These are phyloP conservation scores for Colletotrichum viniferum DNA, from an alignment of 2,329 filamentous ascomycete genomes.

Conservation along the genomic window DNA sequence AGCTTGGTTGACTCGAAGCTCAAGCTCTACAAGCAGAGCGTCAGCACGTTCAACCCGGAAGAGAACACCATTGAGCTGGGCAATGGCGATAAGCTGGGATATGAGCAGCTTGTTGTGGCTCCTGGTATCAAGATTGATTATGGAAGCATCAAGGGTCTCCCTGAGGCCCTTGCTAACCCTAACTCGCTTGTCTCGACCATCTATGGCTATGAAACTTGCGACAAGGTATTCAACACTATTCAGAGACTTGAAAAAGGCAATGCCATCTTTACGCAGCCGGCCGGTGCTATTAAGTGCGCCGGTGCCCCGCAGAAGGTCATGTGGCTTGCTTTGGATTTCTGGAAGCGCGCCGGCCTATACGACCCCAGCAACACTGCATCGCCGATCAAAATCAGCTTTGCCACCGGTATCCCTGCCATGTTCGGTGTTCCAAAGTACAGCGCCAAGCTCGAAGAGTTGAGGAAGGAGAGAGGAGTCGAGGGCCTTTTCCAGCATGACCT, in stretches of 20 bases:
- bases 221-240: slow-evolving; percentile 56
- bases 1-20: slow-evolving; percentile 63
- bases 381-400: slow-evolving; percentile 56
- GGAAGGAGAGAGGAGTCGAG: slow-evolving; percentile 59
- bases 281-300: slow-evolving; percentile 64
- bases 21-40: slow-evolving; percentile 60
- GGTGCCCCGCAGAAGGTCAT: slow-evolving; percentile 66
- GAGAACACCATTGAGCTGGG: slow-evolving; percentile 60
- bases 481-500: slow-evolving; percentile 64
- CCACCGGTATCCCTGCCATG: slow-evolving; percentile 60
- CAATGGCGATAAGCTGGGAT: slow-evolving; percentile 60
- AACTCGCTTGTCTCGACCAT: slow-evolving; percentile 58
- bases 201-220: slow-evolving; percentile 59
- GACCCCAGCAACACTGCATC: slow-evolving; percentile 42
- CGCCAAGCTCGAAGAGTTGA: slow-evolving; percentile 55
- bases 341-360: slow-evolving; percentile 59
- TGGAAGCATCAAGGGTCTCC: slow-evolving; percentile 56
- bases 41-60: slow-evolving; percentile 56
- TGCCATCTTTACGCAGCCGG: slow-evolving; percentile 65
- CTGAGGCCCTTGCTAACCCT: slow-evolving; percentile 56
- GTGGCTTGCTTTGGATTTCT: slow-evolving; percentile 66
- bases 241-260: slow-evolving; percentile 51
- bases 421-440: slow-evolving; percentile 67
- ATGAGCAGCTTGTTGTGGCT: slow-evolving; percentile 68
- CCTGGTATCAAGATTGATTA: slow-evolving; percentile 61